Conservation (phyloP, 2,329 filamentous ascomycete species). For the Chrysosporium keratinophilum region DNA sequence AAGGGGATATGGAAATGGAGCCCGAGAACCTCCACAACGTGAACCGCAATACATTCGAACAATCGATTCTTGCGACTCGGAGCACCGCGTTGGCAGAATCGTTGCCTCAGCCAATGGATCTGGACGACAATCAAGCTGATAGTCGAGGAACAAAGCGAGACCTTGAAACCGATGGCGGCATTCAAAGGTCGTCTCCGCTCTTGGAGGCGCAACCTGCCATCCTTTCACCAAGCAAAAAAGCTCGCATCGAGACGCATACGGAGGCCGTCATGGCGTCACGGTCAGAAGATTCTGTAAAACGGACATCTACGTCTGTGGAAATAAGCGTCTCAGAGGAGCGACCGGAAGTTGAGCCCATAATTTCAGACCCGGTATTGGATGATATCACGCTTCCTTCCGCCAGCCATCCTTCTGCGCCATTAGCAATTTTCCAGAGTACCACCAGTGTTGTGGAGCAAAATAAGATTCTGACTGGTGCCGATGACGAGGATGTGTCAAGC, state of each 20-base stretch:
- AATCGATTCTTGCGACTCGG: background rate
- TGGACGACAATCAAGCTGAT: background rate
- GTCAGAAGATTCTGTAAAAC: background rate
- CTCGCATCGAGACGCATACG: background rate
- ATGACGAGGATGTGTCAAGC: constrained; percentile 31
- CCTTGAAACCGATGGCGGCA: background rate
- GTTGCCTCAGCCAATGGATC: background rate
- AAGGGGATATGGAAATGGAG: background rate
- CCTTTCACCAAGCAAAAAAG: constrained; percentile 4
- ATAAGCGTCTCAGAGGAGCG: background rate
- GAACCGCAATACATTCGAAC: background rate
- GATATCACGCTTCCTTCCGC: background rate
- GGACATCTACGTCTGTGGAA: background rate
- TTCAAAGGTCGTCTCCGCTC: background rate
- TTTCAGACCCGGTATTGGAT: background rate
- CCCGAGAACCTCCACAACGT: background rate
- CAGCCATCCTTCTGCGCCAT: background rate
- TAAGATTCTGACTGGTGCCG: constrained; percentile 10
- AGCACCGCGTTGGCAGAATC: background rate
- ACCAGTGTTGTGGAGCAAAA: background rate
- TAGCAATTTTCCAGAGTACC: background rate
- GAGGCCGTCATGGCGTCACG: background rate
- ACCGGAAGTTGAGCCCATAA: background rate
- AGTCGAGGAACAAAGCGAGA: background rate
- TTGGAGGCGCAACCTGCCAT: background rate